Conservation (phyloP, 768 basidiomycete genomes). For the Russula vinacea region DNA sequence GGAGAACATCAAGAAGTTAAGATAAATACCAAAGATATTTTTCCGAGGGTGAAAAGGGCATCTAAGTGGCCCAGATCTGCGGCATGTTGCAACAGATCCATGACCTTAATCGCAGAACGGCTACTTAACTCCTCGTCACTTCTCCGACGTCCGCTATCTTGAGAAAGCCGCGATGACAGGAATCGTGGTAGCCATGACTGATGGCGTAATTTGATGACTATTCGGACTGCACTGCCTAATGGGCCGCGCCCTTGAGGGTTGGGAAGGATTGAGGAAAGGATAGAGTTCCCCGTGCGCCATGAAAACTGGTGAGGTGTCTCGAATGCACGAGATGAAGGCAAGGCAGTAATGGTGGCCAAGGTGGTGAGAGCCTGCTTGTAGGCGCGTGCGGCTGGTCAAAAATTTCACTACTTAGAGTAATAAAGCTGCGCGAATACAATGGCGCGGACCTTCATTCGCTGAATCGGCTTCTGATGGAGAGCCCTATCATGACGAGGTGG, state of each 20-base stretch:
- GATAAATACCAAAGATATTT: slow-evolving; percentile 57
- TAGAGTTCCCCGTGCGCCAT: slow-evolving; percentile 42
- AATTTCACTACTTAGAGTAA: not conserved
- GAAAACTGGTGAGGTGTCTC: slow-evolving; percentile 46
- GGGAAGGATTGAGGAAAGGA: slow-evolving; percentile 65
- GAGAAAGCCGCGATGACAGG: slow-evolving; percentile 42
- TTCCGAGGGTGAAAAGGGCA: slow-evolving; percentile 64
- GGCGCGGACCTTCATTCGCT: slow-evolving; percentile 27
- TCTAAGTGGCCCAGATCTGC: slow-evolving; percentile 74
- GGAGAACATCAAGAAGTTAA: not conserved
- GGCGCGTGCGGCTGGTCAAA: slow-evolving; percentile 56
- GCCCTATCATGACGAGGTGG: not conserved
- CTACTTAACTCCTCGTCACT: slow-evolving; percentile 64
- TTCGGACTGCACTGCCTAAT: slow-evolving; percentile 64
- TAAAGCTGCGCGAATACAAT: not conserved
- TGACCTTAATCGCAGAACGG: slow-evolving; percentile 77
- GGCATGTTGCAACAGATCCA: slow-evolving; percentile 78
- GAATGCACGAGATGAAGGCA: slow-evolving; percentile 54
- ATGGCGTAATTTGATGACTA: slow-evolving; percentile 61
- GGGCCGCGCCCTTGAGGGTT: slow-evolving; percentile 76
- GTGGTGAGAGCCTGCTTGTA: slow-evolving; percentile 74
- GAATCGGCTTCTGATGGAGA: slow-evolving; percentile 19
- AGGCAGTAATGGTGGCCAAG: slow-evolving; percentile 59
- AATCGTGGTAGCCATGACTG: slow-evolving; percentile 51
- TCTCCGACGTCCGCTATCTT: slow-evolving; percentile 43